A percentile compares a stretch with the other conserved stretches of the same genome.
These are phyloP conservation scores for Geum urbanum DNA, from an alignment of 306 rosid genomes.

Conservation along the genomic window DNA sequence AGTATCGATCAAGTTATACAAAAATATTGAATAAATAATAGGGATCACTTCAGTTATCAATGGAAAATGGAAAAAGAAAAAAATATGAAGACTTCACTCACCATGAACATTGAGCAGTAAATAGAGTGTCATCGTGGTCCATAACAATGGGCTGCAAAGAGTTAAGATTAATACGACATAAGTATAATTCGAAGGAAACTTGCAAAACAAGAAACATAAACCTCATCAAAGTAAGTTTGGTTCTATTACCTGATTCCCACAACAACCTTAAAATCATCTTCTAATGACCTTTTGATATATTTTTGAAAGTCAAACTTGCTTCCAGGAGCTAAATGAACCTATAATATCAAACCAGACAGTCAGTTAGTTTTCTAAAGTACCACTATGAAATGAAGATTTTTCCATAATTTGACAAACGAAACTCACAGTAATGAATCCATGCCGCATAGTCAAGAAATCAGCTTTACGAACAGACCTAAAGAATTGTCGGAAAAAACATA, in stretches of 20 bases:
- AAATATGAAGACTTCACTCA: conserved; percentile 31
- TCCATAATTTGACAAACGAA: conserved; percentile 9
- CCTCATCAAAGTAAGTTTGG: background rate
- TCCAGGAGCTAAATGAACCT: conserved; percentile 97
- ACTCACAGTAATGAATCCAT: conserved; percentile 84
- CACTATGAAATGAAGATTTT: background rate
- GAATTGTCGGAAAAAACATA: conserved; percentile 77
- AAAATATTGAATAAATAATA: conserved; percentile 1
- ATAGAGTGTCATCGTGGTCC: conserved; percentile 77
- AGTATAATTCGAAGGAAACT: background rate
- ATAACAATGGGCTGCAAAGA: conserved; percentile 67
- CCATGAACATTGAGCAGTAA: conserved; percentile 86
- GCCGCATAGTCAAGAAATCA: conserved; percentile 89
- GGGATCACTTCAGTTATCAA: background rate
- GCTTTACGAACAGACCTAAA: conserved; percentile 85
- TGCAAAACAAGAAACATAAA: background rate
- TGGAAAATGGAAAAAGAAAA: background rate
- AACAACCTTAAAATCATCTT: conserved; percentile 96
- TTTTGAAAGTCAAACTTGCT: conserved; percentile 94
- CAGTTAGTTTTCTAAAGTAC: background rate
- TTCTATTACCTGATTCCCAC: conserved; percentile 82
- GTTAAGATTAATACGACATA: background rate
- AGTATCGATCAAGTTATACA: no score
- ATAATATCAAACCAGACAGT: conserved; percentile 1
- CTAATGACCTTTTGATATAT: conserved; percentile 86